These are phyloP conservation scores for Neostapfia colusana DNA, from an alignment of 176 grass and related monocot genomes.

Conservation along the genomic window DNA sequence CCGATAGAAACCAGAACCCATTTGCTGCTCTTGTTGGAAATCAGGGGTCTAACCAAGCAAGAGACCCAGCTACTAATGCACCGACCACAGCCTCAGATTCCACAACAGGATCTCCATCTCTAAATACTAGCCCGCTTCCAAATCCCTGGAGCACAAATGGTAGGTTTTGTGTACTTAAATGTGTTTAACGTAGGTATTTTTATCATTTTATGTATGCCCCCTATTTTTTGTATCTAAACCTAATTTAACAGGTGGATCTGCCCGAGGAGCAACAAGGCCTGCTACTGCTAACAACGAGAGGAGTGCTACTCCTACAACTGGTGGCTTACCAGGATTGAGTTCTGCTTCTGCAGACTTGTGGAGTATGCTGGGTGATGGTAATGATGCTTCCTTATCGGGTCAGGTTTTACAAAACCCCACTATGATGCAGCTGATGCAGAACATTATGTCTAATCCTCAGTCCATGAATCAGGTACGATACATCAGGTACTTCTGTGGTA, in stretches of 20 bases:
- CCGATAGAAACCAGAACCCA: slow-evolving; percentile 67
- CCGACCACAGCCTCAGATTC: slow-evolving; percentile 53
- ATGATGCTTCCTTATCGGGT: slow-evolving; percentile 61
- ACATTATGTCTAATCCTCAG: slow-evolving; percentile 87
- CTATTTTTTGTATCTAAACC: slow-evolving; percentile 23
- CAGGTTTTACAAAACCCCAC: slow-evolving; percentile 89
- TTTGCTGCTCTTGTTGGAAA: slow-evolving; percentile 84
- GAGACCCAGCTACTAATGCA: slow-evolving; percentile 42
- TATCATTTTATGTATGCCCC: slow-evolving; percentile 1
- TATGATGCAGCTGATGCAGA: slow-evolving; percentile 95
- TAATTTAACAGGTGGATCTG: slow-evolving; percentile 57
- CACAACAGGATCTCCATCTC: slow-evolving; percentile 65
- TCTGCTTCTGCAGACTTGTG: slow-evolving; percentile 64
- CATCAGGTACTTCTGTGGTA: slow-evolving; percentile 65
- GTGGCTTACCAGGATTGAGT: slow-evolving; percentile 50
- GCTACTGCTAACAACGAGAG: slow-evolving; percentile 55
- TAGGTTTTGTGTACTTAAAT: slow-evolving; percentile 47
- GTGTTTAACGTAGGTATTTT: background rate
- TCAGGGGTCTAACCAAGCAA: slow-evolving; percentile 60
- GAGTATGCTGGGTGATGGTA: slow-evolving; percentile 65
- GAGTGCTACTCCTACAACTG: slow-evolving; percentile 29
- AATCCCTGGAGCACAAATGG: slow-evolving; percentile 81
- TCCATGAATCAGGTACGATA: slow-evolving; percentile 94
- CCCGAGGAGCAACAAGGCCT: slow-evolving; percentile 52
- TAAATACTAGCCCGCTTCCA: slow-evolving; percentile 90